Conservation (phyloP, 2,329 filamentous ascomycete genomes). For the Penicillium concentricum region DNA sequence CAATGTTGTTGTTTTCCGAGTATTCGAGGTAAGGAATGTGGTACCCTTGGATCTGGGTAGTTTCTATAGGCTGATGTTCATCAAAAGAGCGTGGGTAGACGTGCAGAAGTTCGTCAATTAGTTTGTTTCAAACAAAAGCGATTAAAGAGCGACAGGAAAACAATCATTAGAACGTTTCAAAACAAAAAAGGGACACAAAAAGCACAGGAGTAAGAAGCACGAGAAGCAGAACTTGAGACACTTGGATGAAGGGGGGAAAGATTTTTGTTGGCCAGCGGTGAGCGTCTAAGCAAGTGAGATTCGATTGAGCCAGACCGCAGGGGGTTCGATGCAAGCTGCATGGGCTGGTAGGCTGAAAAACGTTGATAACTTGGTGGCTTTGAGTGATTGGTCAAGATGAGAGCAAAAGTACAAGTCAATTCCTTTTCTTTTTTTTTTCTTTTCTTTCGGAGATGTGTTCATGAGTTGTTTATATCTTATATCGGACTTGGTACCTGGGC, state of each 20-base stretch:
- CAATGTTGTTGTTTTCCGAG: conserved; percentile 18
- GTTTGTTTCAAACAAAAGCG: conserved; percentile 28
- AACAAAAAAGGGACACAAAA: conserved; percentile 15
- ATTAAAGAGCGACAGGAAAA: conserved; percentile 32
- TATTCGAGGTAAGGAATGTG: conserved; percentile 25
- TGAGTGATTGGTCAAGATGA: conserved; percentile 7
- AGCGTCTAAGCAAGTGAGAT: conserved; percentile 21
- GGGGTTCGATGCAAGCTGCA: conserved; percentile 24
- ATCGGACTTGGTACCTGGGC: background rate
- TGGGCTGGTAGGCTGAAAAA: conserved; percentile 1
- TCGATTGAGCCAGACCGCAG: conserved; percentile 15
- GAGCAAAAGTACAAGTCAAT: background rate
- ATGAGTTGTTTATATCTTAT: background rate
- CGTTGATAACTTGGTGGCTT: background rate
- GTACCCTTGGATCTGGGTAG: background rate
- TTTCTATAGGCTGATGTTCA: conserved; percentile 9
- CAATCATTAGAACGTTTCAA: conserved; percentile 23
- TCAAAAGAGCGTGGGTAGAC: conserved; percentile 28
- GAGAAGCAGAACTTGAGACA: conserved; percentile 13
- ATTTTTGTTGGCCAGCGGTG: conserved; percentile 34
- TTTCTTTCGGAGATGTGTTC: background rate
- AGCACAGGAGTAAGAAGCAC: conserved; percentile 10
- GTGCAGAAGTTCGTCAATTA: conserved; percentile 25
- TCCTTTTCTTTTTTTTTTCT: background rate
- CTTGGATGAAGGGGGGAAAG: conserved; percentile 14